phyloP scores from a whole-genome alignment of 495 filamentous ascomycete species.

The Chaetomidium leptoderma region DNA sequence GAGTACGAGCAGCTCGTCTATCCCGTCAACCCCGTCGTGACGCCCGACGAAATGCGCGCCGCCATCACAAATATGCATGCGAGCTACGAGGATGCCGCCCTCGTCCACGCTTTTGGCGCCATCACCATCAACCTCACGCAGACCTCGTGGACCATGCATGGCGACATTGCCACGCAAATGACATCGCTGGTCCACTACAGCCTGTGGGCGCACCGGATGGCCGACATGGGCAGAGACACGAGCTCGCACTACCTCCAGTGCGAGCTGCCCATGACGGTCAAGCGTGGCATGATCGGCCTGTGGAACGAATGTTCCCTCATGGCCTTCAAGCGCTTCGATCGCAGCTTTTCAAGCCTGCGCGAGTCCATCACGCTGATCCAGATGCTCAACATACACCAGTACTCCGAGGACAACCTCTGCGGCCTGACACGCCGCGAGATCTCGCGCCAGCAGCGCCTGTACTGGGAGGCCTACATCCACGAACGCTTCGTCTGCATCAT shows the following conservation, averaged over 20 bases:
- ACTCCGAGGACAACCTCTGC: constrained; percentile 2
- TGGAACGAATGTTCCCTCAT: constrained; percentile 7
- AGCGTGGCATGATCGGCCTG: constrained; percentile 1
- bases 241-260: not conserved
- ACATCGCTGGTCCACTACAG: not conserved
- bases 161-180: not conserved
- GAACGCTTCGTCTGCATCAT: constrained; percentile 9
- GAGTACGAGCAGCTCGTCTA: constrained; percentile 6
- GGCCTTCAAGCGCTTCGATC: constrained; percentile 8
- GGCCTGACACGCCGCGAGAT: not conserved
- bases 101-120: constrained; percentile 6
- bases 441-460: constrained; percentile 5
- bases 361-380: constrained; percentile 6
- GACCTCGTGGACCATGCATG: constrained; percentile 4
- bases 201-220: not conserved
- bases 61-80: not conserved
- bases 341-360: constrained; percentile 1
- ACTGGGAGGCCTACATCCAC: constrained; percentile 7
- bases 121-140: constrained; percentile 6
- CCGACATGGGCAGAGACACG: not conserved
- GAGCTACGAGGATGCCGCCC: constrained; percentile 7
- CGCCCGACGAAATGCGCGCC: constrained; percentile 2
- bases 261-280: constrained; percentile 3
- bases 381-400: constrained; percentile 9
- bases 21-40: constrained; percentile 6